Conservation (phyloP, 805 yeast genomes). For the Deakozyma indianensis region DNA sequence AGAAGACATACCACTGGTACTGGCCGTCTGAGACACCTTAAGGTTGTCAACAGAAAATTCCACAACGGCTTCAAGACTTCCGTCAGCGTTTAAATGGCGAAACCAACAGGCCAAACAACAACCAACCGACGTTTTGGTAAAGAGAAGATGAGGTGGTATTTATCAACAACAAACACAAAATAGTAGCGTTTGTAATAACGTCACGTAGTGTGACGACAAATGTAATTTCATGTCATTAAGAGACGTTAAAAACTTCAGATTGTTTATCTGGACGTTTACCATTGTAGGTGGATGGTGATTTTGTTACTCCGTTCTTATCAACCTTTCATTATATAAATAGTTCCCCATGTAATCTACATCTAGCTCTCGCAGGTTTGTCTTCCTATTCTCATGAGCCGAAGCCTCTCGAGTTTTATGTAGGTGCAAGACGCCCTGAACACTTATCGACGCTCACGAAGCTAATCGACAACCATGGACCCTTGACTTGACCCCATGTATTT, state of each 20-base stretch:
- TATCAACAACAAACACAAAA: slow-evolving; percentile 1
- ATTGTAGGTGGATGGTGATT: no score
- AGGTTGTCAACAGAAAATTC: slow-evolving; percentile 95
- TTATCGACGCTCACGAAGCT: no score
- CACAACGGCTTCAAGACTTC: slow-evolving; percentile 98
- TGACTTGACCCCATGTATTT: slow-evolving; percentile 37
- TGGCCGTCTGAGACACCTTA: slow-evolving; percentile 98
- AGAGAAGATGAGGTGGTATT: not conserved
- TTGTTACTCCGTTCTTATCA: no score
- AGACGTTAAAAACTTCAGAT: no score
- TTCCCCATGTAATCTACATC: no score
- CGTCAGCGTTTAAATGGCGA: slow-evolving; percentile 19
- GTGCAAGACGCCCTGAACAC: no score
- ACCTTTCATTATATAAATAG: no score
- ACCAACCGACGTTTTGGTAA: not conserved
- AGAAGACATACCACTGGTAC: slow-evolving; percentile 99
- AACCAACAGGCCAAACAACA: not conserved
- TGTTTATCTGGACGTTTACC: no score
- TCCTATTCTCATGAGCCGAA: no score
- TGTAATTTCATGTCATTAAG: slow-evolving; percentile 1
- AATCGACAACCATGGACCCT: not conserved
- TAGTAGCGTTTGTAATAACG: not conserved
- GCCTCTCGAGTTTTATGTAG: no score
- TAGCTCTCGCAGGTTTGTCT: no score
- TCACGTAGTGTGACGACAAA: slow-evolving; percentile 1